Base-by-base conservation (phyloP, 2,329 filamentous ascomycete species). In the Trichoderma koningiopsis region DNA sequence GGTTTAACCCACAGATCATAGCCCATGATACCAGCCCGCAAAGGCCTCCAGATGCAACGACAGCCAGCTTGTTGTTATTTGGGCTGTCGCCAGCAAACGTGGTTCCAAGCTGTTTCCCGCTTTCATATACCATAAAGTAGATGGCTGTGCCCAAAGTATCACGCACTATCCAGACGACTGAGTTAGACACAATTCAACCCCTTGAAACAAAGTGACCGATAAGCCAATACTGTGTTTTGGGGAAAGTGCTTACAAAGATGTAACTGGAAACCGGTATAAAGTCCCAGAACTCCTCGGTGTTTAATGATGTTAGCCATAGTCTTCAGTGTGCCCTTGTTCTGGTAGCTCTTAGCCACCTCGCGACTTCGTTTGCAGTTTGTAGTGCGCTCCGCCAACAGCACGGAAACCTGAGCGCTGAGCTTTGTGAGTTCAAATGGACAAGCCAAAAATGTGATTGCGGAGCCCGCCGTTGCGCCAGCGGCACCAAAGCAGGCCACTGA, bases 371-470 rank as follows among this genome's bases (percentile, higher is more conserved):
- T 76, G 62, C 72, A 76, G 22, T 73, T 73, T 8, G 74, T 75
- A 16, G 78, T 78, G 7, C 80, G 77, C 68, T 81, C 78, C 22
- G 91, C 90, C 82, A 94, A 88, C 70, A 95, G 83, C 13, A 94
- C 91, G 1, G 93, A 94, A 24, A 96, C 91, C 78, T 96, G 93
- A 19, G 93, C 92, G 78, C 91, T 94, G 70, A 96, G 85, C 79
- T 96, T 96, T n/a, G 92, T 94, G 78, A 96, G 85, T 79, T 96
- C 93, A 77, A 96, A 96, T 1, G 93, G 93, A 76, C 93, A 96
- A 73, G 93, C 92, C 74, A 96, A 88, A 62, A 91, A 84, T 10
- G 93, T 94, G 68, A 96, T 94, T 70, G 89, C 86, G 27, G 91
- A 93, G 68, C 93, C 93, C 62, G 93, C 91, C 14, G 90, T 92